Base-by-base conservation (phyloP, 495 filamentous ascomycete genomes). In the Penicillium angulare region DNA sequence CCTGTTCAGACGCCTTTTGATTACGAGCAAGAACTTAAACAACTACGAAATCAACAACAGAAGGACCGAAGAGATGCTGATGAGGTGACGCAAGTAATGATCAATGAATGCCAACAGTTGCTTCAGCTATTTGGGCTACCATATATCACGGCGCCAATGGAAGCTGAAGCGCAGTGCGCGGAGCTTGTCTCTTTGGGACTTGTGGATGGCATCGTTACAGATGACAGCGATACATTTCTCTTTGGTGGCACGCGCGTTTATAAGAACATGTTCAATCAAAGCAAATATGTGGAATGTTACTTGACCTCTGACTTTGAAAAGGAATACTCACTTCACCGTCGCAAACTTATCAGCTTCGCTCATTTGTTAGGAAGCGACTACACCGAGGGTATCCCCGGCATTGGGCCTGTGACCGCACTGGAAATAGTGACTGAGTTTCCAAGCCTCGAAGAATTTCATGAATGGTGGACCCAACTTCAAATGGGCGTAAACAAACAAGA, bases 181-280 rank as follows among this genome's bases (percentile, higher is more conserved):
- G 88, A 96, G 65, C 80, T 98, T 5, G 91, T 97, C 3, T 71
- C 69, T 1, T 74, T 97, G 5, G 87, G 88, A 0, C 79, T 98
- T 3, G 93, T 98, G 18, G 93, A 98, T 63, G 93, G 93, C 8
- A 95, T 97, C 56, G 91, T 98, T n/a, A 98, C 93, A 0, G 93
- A 98, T 60, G 93, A 98, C 63, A 89, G 84, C 10, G 93, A 98
- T 76, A 91, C 85, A n/a, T 97, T 98, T 63, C 81, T 98, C 10
- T 98, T 98, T 61, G 93, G 93, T 33, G 93, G 93, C 24, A 97
- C 90, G 0, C 79, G 93, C 13, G 86, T 98, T 15, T 98, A 97
- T 76, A 97, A 97, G 55, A 97, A 98, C 74, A 95, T 97, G 90
- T 98, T 98, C 79, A 97, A 96, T 66, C 86, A 87, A 59, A 88